Base-by-base conservation (phyloP, 805 yeast genomes). In the Lachancea meyersii region DNA sequence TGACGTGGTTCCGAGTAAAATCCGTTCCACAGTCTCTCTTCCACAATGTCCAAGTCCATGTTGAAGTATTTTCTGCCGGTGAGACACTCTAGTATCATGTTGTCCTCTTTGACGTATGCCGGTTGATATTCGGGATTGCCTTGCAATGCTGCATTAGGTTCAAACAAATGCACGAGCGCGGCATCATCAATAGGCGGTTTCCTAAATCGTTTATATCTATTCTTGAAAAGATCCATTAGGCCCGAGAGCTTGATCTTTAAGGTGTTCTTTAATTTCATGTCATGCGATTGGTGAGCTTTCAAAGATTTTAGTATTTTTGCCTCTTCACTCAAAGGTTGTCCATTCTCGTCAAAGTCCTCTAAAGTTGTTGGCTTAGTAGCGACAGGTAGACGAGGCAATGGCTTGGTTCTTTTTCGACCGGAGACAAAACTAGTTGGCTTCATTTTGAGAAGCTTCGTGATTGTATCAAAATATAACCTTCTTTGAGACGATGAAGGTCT, bases 1-100 rank as follows among this genome's bases (percentile, higher is more conserved):
- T 93, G 97, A 50, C 79, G 81, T 11, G 97, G 97, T 54, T 88
- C 96, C 30, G 86, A 81, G 57, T 93, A 93, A 61, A 66, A 93
- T 0, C 98, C 98, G 62, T 93, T 93, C 98, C 98, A 93, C 42
- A 93, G 65, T 45, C 98, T 72, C 59, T 93, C 97, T 57, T 93
- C 98, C 26, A 93, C 77, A 14, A 88, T 81, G 57, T 93, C 98
- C 42, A 93, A 68, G 56, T 93, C 98, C 85, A 93, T 93, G 53
- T 93, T 93, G 66, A 72, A 75, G 57, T 72, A 91, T 49, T 70
- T 72, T 43, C 76, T 77, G 3, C 93, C 94, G 0, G 95, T 82
- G 0, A 79, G 63, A 9, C 76, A 70, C 54, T 93, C 97, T n/a
- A 79, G 63, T 51, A 93, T 86, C 91, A 79, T 83, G 48, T 85